A percentile compares a stretch with the other conserved stretches of the same genome.
These are phyloP conservation scores for Drechslerella dactyloides DNA, from an alignment of 2,329 filamentous ascomycete species.

Conservation along the genomic window DNA sequence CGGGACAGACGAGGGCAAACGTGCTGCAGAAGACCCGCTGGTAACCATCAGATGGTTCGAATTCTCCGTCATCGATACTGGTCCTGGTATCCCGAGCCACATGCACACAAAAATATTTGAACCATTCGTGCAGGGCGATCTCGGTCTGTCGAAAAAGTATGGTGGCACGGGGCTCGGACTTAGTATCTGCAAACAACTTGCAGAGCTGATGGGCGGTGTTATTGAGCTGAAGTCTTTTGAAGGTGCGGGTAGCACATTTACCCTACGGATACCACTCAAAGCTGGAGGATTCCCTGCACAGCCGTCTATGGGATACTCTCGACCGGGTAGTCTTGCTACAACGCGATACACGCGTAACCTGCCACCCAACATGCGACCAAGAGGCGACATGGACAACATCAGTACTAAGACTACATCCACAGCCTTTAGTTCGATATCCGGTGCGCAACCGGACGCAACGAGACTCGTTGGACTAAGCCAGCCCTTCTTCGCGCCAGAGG, in stretches of 20 bases:
- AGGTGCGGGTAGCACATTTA: constrained; percentile 70
- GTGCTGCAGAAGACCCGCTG: constrained; percentile 67
- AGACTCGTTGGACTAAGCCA: constrained; percentile 78
- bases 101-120: constrained; percentile 79
- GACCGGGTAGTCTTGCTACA: constrained; percentile 45
- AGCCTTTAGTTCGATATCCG: constrained; percentile 49
- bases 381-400: constrained; percentile 44
- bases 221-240: constrained; percentile 67
- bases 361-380: constrained; percentile 39
- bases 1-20: constrained; percentile 14
- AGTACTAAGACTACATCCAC: constrained; percentile 49
- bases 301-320: constrained; percentile 32
- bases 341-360: constrained; percentile 48
- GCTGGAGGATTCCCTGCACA: constrained; percentile 42
- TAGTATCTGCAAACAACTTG: constrained; percentile 79
- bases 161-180: constrained; percentile 79
- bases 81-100: constrained; percentile 72
- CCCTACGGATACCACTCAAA: constrained; percentile 77
- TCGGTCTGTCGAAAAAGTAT: constrained; percentile 77
- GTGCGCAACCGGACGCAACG: constrained; percentile 34
- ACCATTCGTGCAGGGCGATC: constrained; percentile 78
- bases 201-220: constrained; percentile 78
- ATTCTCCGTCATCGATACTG: constrained; percentile 78
- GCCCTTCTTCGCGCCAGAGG: constrained; percentile 71
- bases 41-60: constrained; percentile 68